These are phyloP conservation scores for Coemansia sp. DNA, from an alignment of 192 early-diverging fungal genomes.

Conservation along the genomic window DNA sequence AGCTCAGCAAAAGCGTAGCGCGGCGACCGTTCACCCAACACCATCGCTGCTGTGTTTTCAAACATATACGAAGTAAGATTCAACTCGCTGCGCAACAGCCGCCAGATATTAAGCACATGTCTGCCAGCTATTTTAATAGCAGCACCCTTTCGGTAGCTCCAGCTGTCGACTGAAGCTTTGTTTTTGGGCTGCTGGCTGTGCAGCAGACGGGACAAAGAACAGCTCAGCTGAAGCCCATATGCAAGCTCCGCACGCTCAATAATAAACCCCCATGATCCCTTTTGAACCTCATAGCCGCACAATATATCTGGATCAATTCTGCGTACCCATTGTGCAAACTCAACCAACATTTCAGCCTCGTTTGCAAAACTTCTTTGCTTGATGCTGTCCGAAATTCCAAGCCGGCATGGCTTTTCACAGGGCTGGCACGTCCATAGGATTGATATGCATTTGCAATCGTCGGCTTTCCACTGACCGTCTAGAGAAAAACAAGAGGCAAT, in stretches of 20 bases:
- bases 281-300: constrained; percentile 83
- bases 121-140: constrained; percentile 67
- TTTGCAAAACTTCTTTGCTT: constrained; percentile 41
- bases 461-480: neutral
- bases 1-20: constrained; percentile 60
- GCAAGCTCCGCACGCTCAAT: constrained; percentile 56
- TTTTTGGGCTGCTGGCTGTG: neutral
- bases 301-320: constrained; percentile 81
- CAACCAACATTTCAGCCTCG: constrained; percentile 63
- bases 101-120: constrained; percentile 87
- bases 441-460: neutral
- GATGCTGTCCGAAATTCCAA: constrained; percentile 18
- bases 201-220: constrained; percentile 53
- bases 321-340: constrained; percentile 57
- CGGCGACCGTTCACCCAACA: constrained; percentile 70
- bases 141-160: constrained; percentile 65
- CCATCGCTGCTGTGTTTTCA: constrained; percentile 69
- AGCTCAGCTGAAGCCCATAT: constrained; percentile 50
- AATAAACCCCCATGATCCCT: constrained; percentile 86
- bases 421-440: constrained; percentile 28
- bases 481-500: constrained; percentile 24
- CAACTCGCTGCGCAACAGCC: constrained; percentile 75
- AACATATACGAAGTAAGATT: constrained; percentile 75
- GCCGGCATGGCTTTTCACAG: constrained; percentile 2
- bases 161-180: constrained; percentile 28